Percentiles rank a stretch among this genome's conserved stretches.
Evolutionary conservation across 306 rosid genomes (phyloP).

Genomic region (Albizia julibrissin): DNA sequence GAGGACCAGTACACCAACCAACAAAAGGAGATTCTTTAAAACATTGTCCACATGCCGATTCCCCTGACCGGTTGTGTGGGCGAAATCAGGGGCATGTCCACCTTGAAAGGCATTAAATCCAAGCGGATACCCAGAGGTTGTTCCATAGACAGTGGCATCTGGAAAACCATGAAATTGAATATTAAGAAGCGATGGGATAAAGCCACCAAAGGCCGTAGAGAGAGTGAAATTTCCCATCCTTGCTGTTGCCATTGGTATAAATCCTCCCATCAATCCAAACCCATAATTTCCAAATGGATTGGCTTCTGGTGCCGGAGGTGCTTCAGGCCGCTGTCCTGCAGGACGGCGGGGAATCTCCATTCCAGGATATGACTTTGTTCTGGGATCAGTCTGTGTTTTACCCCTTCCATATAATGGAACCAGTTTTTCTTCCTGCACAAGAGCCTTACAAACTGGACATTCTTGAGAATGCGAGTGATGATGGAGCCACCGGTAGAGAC

Average conservation of each 20-base stretch:
- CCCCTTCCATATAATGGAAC: conserved; percentile 97
- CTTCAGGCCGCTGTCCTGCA: conserved; percentile 77
- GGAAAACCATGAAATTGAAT: conserved; percentile 80
- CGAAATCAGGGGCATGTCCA: conserved; percentile 55
- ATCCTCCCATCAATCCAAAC: conserved; percentile 85
- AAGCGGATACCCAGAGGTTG: conserved; percentile 76
- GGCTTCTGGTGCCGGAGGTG: conserved; percentile 56
- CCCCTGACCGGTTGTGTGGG: conserved; percentile 53
- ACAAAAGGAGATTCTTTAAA: conserved; percentile 76
- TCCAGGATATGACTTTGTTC: conserved; percentile 75
- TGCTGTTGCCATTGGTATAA: conserved; percentile 77
- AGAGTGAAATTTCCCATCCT: conserved; percentile 84
- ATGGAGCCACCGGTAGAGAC: conserved; percentile 86
- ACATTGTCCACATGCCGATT: conserved; percentile 68
- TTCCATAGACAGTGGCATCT: conserved; percentile 88
- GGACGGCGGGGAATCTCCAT: conserved; percentile 82
- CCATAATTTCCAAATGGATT: conserved; percentile 66
- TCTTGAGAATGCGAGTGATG: conserved; percentile 91
- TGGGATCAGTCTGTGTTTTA: conserved; percentile 70
- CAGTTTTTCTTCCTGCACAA: conserved; percentile 71
- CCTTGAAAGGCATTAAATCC: conserved; percentile 72
- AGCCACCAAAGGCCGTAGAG: conserved; percentile 80
- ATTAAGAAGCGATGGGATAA: conserved; percentile 77
- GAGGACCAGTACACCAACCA: conserved; percentile 71
- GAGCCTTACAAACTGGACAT: conserved; percentile 95